Evolutionary conservation across 345 rosid genomes (phyloP), one percentile per base, ranked within the genome.

Genomic region (Cardamine resedifolia): DNA sequence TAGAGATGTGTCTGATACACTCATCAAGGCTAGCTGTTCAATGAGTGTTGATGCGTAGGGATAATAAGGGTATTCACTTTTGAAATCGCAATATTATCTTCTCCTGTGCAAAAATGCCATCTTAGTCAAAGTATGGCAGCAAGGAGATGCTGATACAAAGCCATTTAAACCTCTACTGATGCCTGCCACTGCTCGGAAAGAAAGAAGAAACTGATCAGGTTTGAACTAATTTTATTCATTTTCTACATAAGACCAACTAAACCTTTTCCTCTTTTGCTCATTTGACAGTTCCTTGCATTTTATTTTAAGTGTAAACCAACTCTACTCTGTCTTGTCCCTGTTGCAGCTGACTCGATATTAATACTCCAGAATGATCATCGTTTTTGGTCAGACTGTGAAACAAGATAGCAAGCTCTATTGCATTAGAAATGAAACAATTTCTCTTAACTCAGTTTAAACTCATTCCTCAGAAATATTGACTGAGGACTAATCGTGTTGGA

Each of bases 1-100:
- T 72, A 85, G 81, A 78, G 74, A 84, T 73, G 72, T 84, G 70
- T 88, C 98, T 26, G 96, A 84, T 57, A 78, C 77, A 21, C 89
- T 91, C 48, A 78, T 91, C 50, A 79, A 81, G 66, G 80, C 68
- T 65, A 70, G 67, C 63, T 63, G 63, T 27, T 71, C 76, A 64
- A 5, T 58, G 52, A 65, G 26, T 49, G 62, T 67, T 16, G 80
- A 64, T 70, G 55, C 41, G 18, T 77, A 71, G 67, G 67, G 49
- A 64, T 30, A 55, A 14, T 50, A 39, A 12, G 47, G 48, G 10
- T 34, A 48, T 45, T 64, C 43, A 45, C 36, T 47, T 68, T 43
- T 23, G 7, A 34, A 52, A 18, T 43, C 43, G 20, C 69, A 23
- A 55, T n/a, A 9, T 33, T 53, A 10, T 55, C 20, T 36, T 63